phyloP scores from a whole-genome alignment of 2,329 filamentous ascomycete species.

The Diplodia intermedia region DNA sequence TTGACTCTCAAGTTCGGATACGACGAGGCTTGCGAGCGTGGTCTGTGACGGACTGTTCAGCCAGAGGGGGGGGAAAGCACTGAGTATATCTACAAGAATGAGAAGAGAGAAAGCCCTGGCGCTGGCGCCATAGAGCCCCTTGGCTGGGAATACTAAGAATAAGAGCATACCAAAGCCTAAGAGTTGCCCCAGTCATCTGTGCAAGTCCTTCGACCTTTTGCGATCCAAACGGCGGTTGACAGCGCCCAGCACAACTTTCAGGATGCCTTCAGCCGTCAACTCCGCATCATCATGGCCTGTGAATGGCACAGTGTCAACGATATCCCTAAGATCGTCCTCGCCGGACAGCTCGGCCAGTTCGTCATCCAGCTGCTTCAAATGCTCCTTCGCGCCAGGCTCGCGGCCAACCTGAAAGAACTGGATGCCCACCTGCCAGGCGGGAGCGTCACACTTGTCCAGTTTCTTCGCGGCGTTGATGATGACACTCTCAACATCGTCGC shows the following conservation, averaged over 20 bases:
- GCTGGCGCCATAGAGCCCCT: not conserved
- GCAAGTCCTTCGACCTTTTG: constrained; percentile 48
- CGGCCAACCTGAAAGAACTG: constrained; percentile 96
- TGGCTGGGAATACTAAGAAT: not conserved
- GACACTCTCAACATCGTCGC: constrained; percentile 76
- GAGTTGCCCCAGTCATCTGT: constrained; percentile 33
- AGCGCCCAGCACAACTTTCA: constrained; percentile 82
- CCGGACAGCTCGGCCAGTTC: constrained; percentile 62
- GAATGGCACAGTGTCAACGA: constrained; percentile 90
- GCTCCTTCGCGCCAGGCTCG: constrained; percentile 68
- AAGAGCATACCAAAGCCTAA: not conserved
- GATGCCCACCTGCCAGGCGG: constrained; percentile 83
- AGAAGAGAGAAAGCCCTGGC: not conserved
- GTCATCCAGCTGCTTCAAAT: constrained; percentile 78
- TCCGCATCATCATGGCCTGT: constrained; percentile 54
- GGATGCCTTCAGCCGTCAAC: constrained; percentile 72
- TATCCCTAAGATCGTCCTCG: constrained; percentile 72
- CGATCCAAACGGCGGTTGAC: constrained; percentile 73
- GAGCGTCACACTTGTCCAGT: constrained; percentile 73
- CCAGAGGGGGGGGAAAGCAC: no score
- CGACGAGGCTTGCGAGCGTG: no score
- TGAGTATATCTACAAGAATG: not conserved
- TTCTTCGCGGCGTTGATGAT: constrained; percentile 72
- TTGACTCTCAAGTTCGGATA: no score
- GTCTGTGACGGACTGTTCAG: no score